These are phyloP conservation scores for Phytophthora quininea DNA, from an alignment of 352 stramenopile species.

Conservation along the genomic window DNA sequence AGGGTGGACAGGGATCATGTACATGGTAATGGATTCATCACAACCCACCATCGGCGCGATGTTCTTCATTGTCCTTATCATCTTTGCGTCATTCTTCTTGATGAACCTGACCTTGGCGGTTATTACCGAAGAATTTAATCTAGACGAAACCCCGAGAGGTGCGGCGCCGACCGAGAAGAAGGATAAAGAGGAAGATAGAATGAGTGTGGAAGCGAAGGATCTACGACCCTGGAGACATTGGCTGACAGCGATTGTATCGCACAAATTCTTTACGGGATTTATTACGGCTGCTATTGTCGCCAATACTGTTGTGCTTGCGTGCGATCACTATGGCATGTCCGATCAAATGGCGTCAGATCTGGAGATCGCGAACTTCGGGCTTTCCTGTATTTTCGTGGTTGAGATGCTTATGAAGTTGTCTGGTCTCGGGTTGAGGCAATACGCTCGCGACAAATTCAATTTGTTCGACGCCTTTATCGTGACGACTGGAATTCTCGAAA, in stretches of 20 bases:
- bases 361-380: constrained; percentile 81
- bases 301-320: constrained; percentile 84
- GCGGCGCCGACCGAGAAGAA: constrained; percentile 32
- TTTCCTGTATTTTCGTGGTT: constrained; percentile 74
- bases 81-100: constrained; percentile 94
- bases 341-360: constrained; percentile 49
- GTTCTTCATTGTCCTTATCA: constrained; percentile 91
- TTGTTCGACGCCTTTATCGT: constrained; percentile 91
- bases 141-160: constrained; percentile 53
- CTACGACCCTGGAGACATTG: constrained; percentile 16
- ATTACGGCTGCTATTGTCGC: constrained; percentile 82
- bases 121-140: constrained; percentile 90
- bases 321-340: constrained; percentile 87
- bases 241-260: constrained; percentile 66
- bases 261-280: constrained; percentile 58
- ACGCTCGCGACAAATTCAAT: constrained; percentile 81
- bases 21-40: constrained; percentile 80
- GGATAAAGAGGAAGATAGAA: constrained; percentile 7
- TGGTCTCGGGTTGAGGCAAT: constrained; percentile 79
- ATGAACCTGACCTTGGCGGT: constrained; percentile 94
- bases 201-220: no score
- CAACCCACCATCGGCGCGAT: constrained; percentile 65
- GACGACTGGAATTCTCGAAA: constrained; percentile 74
- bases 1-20: constrained; percentile 94
- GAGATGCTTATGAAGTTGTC: constrained; percentile 87